These are phyloP conservation scores for Daphne laureola DNA, from an alignment of 441 rosid species.

Conservation along the genomic window DNA sequence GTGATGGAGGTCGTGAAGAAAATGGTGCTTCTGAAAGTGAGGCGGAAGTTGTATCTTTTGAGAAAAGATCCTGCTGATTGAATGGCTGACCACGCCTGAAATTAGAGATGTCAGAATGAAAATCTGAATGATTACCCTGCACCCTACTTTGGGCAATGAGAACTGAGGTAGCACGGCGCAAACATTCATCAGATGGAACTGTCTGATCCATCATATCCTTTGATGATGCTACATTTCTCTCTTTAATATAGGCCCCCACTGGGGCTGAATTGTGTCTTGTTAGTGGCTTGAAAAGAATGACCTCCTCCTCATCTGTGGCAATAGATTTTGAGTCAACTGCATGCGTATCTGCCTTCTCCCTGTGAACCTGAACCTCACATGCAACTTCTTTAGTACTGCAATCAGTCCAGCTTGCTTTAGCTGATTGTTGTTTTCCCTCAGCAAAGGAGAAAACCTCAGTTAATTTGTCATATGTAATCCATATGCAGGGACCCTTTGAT, in stretches of 20 bases:
- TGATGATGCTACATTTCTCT: slow-evolving; percentile 20
- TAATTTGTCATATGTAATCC: slow-evolving; percentile 45
- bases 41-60: slow-evolving; percentile 22
- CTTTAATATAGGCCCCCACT: slow-evolving; percentile 21
- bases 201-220: slow-evolving; percentile 28
- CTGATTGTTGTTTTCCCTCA: slow-evolving; percentile 20
- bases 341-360: slow-evolving; percentile 21
- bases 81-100: slow-evolving; percentile 26
- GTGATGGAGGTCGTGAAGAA: slow-evolving; percentile 79
- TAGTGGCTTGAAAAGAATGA: slow-evolving; percentile 90
- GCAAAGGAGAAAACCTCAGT: slow-evolving; percentile 24
- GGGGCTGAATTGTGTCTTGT: slow-evolving; percentile 86
- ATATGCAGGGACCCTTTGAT: slow-evolving; percentile 34
- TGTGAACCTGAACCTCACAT: slow-evolving; percentile 14
- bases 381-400: slow-evolving; percentile 11
- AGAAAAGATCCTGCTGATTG: slow-evolving; percentile 32
- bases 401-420: slow-evolving; percentile 6
- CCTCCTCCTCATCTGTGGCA: slow-evolving; percentile 77
- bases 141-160: slow-evolving; percentile 47
- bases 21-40: slow-evolving; percentile 29
- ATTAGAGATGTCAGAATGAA: slow-evolving; percentile 40
- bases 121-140: slow-evolving; percentile 23
- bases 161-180: slow-evolving; percentile 68
- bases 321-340: slow-evolving; percentile 25
- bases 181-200: slow-evolving; percentile 51